Evolutionary conservation across 345 rosid genomes (phyloP).

Genomic region (Camelina hispida): DNA sequence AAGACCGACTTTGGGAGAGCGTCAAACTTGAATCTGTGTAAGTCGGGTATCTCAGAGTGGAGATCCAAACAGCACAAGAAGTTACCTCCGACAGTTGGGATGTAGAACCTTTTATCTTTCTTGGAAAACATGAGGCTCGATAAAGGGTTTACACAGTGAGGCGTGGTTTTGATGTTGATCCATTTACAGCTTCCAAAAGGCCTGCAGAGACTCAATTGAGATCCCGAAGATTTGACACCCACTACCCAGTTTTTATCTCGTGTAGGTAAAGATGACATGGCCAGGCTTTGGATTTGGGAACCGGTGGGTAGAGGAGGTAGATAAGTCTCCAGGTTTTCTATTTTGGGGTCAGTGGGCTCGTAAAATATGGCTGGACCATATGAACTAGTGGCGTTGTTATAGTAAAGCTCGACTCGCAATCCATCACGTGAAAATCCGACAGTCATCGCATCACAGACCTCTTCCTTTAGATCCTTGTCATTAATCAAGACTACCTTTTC

Average conservation of each 20-base stretch:
- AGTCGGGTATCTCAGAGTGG: neutral
- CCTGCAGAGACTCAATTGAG: neutral
- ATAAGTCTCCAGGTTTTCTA: neutral
- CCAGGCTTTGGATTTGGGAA: neutral
- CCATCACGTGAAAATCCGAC: constrained; percentile 2
- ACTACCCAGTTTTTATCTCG: constrained; percentile 23
- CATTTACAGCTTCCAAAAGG: constrained; percentile 2
- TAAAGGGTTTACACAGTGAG: neutral
- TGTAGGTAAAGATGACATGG: constrained; percentile 28
- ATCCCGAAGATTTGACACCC: constrained; percentile 20
- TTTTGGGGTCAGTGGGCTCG: neutral
- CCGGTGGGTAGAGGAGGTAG: constrained; percentile 2
- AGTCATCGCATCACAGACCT: neutral
- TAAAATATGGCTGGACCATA: neutral
- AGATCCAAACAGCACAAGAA: neutral
- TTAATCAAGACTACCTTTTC: no score
- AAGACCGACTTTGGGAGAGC: neutral
- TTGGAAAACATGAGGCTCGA: constrained; percentile 23
- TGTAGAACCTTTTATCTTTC: constrained; percentile 9
- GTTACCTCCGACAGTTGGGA: neutral
- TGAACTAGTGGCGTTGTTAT: no score
- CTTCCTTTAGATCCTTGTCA: neutral
- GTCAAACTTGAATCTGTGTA: neutral
- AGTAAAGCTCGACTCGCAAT: neutral
- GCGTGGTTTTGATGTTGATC: neutral